Percentiles rank a stretch among this genome's conserved stretches.
These are phyloP conservation scores for Nemania abortiva DNA, from an alignment of 2,329 filamentous ascomycete species.

Conservation along the genomic window DNA sequence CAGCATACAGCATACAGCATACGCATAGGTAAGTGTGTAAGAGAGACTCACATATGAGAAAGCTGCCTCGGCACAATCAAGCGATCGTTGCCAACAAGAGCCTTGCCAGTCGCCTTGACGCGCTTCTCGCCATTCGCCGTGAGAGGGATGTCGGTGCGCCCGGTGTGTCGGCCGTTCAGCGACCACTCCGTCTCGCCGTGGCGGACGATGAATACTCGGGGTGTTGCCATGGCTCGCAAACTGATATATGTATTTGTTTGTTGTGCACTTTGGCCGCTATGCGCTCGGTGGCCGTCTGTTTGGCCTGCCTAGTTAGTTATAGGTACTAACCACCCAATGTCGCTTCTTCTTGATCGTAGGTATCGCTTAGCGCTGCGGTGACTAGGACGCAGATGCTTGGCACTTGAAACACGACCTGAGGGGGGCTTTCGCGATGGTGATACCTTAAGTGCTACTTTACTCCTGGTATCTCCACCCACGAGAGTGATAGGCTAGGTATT, in stretches of 20 bases:
- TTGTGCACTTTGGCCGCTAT: neutral
- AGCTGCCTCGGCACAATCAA: constrained; percentile 86
- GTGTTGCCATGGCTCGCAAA: constrained; percentile 59
- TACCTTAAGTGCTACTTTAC: neutral
- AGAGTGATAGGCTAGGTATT: neutral
- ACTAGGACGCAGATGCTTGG: constrained; percentile 12
- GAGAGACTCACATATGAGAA: constrained; percentile 75
- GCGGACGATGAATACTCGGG: constrained; percentile 83
- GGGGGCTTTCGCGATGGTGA: constrained; percentile 17
- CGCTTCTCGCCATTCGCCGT: constrained; percentile 84
- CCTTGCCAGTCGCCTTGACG: constrained; percentile 80
- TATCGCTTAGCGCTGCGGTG: neutral
- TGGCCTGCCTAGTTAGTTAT: neutral
- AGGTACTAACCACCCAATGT: neutral
- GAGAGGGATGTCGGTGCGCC: constrained; percentile 85
- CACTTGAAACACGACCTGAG: constrained; percentile 17
- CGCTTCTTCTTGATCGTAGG: neutral
- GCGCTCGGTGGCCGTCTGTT: neutral
- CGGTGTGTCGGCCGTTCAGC: constrained; percentile 85
- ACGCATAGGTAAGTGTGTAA: no score
- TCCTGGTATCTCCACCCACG: constrained; percentile 1
- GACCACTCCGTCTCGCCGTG: constrained; percentile 98
- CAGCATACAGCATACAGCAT: no score
- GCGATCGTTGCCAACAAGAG: constrained; percentile 84
- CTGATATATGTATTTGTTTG: no score